Percentiles rank a stretch among this genome's conserved stretches.
Conservation (phyloP, 2,329 filamentous ascomycete species). For the Didymella keratinophila region DNA sequence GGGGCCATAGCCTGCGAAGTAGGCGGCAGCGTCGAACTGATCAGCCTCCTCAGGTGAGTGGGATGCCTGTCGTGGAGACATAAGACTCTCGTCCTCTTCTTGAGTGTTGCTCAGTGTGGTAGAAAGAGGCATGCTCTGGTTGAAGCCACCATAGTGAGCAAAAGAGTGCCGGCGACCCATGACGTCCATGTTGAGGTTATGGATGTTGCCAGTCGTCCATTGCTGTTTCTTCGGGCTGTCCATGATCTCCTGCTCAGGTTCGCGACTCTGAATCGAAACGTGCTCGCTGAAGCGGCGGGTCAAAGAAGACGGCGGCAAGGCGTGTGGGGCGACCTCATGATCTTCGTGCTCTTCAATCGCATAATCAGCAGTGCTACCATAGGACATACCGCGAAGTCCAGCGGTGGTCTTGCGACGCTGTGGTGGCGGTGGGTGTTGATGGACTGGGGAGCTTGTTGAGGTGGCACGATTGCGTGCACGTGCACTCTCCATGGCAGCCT, state of each 20-base stretch:
- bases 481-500: conserved; percentile 49
- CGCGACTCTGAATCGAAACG: conserved; percentile 32
- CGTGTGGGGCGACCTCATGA: conserved; percentile 61
- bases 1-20: conserved; percentile 50
- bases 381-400: conserved; percentile 66
- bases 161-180: conserved; percentile 84
- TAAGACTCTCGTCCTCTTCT: conserved; percentile 42
- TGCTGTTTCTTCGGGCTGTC: conserved; percentile 38
- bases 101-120: conserved; percentile 42
- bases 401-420: conserved; percentile 49
- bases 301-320: conserved; percentile 33
- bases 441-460: conserved; percentile 39
- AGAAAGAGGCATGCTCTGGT: conserved; percentile 31
- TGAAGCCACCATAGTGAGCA: conserved; percentile 54
- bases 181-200: conserved; percentile 31
- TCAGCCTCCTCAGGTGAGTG: conserved; percentile 65
- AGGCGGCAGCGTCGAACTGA: conserved; percentile 55
- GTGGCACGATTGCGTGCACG: conserved; percentile 44
- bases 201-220: conserved; percentile 41
- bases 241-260: conserved; percentile 34
- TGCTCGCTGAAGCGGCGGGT: conserved; percentile 51
- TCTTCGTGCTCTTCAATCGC: conserved; percentile 78
- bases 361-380: conserved; percentile 68
- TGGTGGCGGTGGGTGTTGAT: conserved; percentile 27
- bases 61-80: conserved; percentile 36